phyloP scores from a whole-genome alignment of 2,329 filamentous ascomycete species.

The Ophiosphaerella korrae region DNA sequence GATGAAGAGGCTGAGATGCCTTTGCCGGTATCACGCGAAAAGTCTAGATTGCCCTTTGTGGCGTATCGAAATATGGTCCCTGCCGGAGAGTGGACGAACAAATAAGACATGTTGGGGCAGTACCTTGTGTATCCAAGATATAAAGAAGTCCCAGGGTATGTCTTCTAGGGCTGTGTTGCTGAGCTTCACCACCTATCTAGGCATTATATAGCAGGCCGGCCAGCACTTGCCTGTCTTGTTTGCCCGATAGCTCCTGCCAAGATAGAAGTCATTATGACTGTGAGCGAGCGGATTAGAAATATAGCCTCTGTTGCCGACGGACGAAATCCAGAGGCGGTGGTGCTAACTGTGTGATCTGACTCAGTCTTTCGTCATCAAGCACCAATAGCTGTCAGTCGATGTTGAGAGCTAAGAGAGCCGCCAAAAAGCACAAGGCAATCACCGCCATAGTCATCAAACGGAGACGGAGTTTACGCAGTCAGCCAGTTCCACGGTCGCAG shows the following conservation, averaged over 20 bases:
- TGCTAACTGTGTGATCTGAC: no score
- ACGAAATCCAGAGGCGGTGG: background rate
- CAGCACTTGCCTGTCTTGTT: background rate
- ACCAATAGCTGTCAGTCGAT: no score
- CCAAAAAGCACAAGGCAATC: no score
- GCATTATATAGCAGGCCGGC: background rate
- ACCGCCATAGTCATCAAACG: no score
- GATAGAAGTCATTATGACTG: background rate
- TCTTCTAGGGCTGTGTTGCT: no score
- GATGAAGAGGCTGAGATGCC: conserved; percentile 22
- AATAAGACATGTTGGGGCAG: conserved; percentile 22
- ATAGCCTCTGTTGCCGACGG: background rate
- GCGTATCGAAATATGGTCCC: conserved; percentile 24
- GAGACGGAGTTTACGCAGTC: no score
- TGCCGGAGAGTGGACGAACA: conserved; percentile 24
- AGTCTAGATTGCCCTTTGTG: conserved; percentile 28
- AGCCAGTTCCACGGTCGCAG: no score
- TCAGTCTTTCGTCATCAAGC: no score
- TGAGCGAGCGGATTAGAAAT: background rate
- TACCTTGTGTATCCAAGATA: no score
- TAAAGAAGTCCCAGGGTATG: no score
- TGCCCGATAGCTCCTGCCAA: background rate
- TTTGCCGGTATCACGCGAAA: conserved; percentile 18
- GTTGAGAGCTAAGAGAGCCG: no score
- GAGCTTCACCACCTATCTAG: no score